phyloP scores from a whole-genome alignment of 106 monocot species.

The Gastrodia elata region DNA sequence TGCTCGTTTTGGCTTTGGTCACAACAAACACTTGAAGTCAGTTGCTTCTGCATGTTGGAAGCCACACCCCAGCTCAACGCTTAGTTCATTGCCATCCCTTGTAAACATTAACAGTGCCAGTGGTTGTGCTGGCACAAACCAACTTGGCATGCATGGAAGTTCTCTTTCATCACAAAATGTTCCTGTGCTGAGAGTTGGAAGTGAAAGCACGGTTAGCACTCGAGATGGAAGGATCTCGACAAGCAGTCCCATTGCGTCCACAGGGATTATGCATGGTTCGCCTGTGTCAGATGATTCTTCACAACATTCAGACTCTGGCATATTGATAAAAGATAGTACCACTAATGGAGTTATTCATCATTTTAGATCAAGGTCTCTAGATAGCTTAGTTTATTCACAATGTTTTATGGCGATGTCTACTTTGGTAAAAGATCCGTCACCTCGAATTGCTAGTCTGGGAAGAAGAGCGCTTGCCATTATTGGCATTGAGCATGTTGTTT shows the following conservation, averaged over 20 bases:
- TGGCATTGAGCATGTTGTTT: slow-evolving; percentile 80
- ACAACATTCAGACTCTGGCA: slow-evolving; percentile 76
- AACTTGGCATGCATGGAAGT: slow-evolving; percentile 35
- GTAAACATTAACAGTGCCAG: slow-evolving; percentile 31
- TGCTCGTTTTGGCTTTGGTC: slow-evolving; percentile 83
- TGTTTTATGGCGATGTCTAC: slow-evolving; percentile 69
- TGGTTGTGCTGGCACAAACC: slow-evolving; percentile 24
- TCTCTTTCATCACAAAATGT: slow-evolving; percentile 42
- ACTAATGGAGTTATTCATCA: slow-evolving; percentile 61
- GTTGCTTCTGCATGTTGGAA: slow-evolving; percentile 85
- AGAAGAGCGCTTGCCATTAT: slow-evolving; percentile 69
- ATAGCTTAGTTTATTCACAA: slow-evolving; percentile 53
- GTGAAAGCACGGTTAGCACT: slow-evolving; percentile 30
- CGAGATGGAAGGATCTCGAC: slow-evolving; percentile 77
- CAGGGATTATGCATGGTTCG: slow-evolving; percentile 59
- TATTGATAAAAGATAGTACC: slow-evolving; percentile 48
- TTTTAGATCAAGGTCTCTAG: slow-evolving; percentile 31
- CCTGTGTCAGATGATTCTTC: slow-evolving; percentile 59
- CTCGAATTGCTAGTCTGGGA: slow-evolving; percentile 58
- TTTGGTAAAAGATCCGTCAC: slow-evolving; percentile 87
- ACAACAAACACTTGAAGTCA: slow-evolving; percentile 73
- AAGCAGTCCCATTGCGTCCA: slow-evolving; percentile 56
- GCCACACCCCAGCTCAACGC: slow-evolving; percentile 32
- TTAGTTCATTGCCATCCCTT: slow-evolving; percentile 51
- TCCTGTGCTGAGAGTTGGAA: slow-evolving; percentile 55